These are phyloP conservation scores for Cyberlindnera veronae DNA, from an alignment of 805 yeast species.

Conservation along the genomic window DNA sequence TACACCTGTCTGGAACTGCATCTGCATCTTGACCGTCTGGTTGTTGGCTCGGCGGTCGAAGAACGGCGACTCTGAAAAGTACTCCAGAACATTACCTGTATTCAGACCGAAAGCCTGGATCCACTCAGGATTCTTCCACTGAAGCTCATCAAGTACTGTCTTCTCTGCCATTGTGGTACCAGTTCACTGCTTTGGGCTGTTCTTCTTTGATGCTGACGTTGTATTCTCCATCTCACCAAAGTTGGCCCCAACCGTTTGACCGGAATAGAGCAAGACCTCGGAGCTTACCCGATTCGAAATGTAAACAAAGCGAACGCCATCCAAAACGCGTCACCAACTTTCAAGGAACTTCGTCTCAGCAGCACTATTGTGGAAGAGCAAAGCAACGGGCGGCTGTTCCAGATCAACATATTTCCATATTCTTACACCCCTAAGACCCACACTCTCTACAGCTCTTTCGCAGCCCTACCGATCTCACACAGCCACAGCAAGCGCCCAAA, in stretches of 20 bases:
- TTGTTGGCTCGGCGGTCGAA: conserved; percentile 92
- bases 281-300: conserved; percentile 1
- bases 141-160: conserved; percentile 74
- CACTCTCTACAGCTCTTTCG: too few relatives aligned
- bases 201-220: neutral
- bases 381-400: too few relatives aligned
- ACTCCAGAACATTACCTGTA: conserved; percentile 88
- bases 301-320: conserved; percentile 11
- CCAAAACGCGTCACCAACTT: conserved; percentile 5
- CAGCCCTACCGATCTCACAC: too few relatives aligned
- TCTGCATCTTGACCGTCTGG: conserved; percentile 93
- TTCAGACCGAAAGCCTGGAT: conserved; percentile 83
- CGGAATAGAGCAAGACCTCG: neutral
- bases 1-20: conserved; percentile 65
- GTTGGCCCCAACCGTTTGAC: neutral
- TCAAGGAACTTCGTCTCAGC: neutral
- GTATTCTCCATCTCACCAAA: too few relatives aligned
- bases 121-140: conserved; percentile 98
- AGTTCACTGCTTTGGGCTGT: neutral
- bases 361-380: too few relatives aligned
- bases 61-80: conserved; percentile 91
- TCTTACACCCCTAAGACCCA: too few relatives aligned
- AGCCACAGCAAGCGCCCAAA: neutral
- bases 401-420: too few relatives aligned
- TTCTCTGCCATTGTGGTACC: conserved; percentile 19